These are phyloP conservation scores for Alternaria angustiovoidea DNA, from an alignment of 2,329 filamentous ascomycete species.

Conservation along the genomic window DNA sequence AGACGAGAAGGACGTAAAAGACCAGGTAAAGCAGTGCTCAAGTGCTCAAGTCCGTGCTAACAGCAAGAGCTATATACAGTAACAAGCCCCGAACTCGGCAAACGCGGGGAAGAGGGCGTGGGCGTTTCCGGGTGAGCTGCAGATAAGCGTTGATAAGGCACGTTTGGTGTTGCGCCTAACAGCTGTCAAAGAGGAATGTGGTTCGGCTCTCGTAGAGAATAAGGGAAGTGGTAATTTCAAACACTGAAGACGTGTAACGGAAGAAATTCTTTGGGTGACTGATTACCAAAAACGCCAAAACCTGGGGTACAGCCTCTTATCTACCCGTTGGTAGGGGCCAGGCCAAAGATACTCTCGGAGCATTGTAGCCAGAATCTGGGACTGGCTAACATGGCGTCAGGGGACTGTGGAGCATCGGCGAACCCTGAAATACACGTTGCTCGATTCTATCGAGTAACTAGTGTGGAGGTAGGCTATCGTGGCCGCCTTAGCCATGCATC, in stretches of 20 bases:
- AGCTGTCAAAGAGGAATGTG: constrained; percentile 20
- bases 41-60: constrained; percentile 15
- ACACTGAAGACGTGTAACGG: constrained; percentile 4
- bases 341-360: constrained; percentile 18
- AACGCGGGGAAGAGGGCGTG: constrained; percentile 31
- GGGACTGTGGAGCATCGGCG: constrained; percentile 28
- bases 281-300: constrained; percentile 34
- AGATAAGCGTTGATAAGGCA: constrained; percentile 49
- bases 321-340: constrained; percentile 32
- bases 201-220: neutral
- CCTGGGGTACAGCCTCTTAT: constrained; percentile 50
- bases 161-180: constrained; percentile 22
- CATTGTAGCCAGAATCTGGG: constrained; percentile 22
- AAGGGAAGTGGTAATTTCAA: neutral
- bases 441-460: constrained; percentile 42
- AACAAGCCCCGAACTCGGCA: constrained; percentile 29
- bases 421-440: constrained; percentile 34
- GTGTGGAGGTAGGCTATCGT: constrained; percentile 39
- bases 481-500: constrained; percentile 27
- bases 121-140: constrained; percentile 25
- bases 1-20: constrained; percentile 16
- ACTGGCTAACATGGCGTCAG: constrained; percentile 27
- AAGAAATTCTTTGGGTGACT: constrained; percentile 11
- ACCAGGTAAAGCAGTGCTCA: constrained; percentile 7
- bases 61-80: constrained; percentile 31